phyloP scores from a whole-genome alignment of 495 filamentous ascomycete species.

The Xylaria longipes region DNA sequence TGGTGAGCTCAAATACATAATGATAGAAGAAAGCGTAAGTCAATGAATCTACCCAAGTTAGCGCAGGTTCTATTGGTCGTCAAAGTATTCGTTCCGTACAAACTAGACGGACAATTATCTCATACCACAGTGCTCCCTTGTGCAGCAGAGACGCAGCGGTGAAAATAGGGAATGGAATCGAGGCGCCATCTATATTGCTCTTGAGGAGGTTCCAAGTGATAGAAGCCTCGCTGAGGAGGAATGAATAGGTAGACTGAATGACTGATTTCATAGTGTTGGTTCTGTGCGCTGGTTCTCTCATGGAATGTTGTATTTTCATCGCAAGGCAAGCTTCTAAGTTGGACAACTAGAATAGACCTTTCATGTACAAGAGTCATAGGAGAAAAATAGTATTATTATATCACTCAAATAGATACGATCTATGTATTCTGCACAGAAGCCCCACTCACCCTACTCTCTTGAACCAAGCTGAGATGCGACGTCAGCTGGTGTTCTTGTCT shows the following conservation, averaged over 20 bases:
- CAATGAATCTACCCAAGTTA: background rate
- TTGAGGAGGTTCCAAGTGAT: background rate
- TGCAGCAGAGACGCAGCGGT: background rate
- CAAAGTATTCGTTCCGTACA: background rate
- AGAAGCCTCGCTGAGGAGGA: background rate
- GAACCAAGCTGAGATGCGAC: background rate
- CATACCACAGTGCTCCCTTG: background rate
- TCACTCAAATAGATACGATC: background rate
- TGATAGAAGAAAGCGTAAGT: background rate
- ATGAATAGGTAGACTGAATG: background rate
- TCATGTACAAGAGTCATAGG: no score
- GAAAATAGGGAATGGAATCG: constrained; percentile 1
- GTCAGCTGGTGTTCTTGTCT: no score
- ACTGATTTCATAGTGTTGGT: background rate
- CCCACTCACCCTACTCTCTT: background rate
- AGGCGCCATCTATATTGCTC: background rate
- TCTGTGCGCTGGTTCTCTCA: background rate
- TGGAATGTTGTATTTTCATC: background rate
- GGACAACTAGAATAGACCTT: no score
- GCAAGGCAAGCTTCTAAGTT: background rate
- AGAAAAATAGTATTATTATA: no score
- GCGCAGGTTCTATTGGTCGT: background rate
- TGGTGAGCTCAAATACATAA: background rate
- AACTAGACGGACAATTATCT: background rate
- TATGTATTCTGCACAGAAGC: background rate